Evolutionary conservation across 768 basidiomycete genomes (phyloP), one percentile per base, ranked within the genome.

Genomic region (Serendipita sp.): DNA sequence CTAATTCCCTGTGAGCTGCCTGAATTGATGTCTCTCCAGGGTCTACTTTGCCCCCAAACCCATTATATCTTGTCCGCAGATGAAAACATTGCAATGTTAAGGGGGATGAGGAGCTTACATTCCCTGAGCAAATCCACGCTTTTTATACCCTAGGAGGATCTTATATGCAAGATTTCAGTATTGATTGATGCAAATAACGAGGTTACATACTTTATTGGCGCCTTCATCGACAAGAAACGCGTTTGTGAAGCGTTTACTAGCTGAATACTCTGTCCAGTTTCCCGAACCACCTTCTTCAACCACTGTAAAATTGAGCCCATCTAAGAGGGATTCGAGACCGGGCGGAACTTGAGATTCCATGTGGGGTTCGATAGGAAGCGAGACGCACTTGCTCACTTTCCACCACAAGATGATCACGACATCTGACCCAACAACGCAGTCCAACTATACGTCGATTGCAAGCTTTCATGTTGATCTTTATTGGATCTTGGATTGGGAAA

Each of bases 31-130:
- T 83, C 73, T 95, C 91, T 3, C 80, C 82, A 2, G 78, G 73
- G 65, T 93, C 89, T 7, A 89, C 83, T 73, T 95, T 95, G 8
- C 91, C 91, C 16, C 89, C 90, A 68, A 92, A 94, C 2, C 91
- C 91, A 67, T 93, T 93, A 70, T 81, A 91, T 70, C 91, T 91
- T 69, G 54, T n/a, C 30, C 15, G 47, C 60, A 64, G 18, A 41
- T 36, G 51, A 36, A 38, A 58, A 48, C 0, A n/a, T 35, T 10
- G 18, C 2, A 65, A 41, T 13, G 8, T 7, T 38, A 32, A 65
- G 32, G 16, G 38, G 46, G 15, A 16, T 16, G 10, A 70, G 56
- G 3, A 44, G 68, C 80, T 64, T 68, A 87, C 87, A 81, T 76
- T 66, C 80, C 78, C 44, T 74, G 75, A 30, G 88, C 89, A 70